Percentiles rank a stretch among this genome's conserved stretches.
Conservation (phyloP, 169 alveolate species). For the Plasmodium ovale region DNA sequence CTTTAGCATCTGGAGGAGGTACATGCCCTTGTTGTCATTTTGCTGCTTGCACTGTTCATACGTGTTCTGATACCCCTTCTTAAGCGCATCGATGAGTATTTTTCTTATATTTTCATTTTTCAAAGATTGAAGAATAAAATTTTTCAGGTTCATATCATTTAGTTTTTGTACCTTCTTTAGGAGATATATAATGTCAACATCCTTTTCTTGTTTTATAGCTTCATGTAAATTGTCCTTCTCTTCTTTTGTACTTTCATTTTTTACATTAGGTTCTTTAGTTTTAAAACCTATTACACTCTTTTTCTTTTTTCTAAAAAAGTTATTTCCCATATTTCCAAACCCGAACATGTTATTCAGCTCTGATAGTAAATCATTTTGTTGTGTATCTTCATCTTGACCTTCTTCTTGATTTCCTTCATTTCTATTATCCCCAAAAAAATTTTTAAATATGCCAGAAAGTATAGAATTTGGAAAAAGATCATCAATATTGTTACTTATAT, state of each 20-base stretch:
- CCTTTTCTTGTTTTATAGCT: slow-evolving; percentile 73
- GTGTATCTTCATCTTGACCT: background rate
- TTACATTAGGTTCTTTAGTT: slow-evolving; percentile 24
- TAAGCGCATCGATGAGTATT: slow-evolving; percentile 62
- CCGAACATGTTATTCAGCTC: slow-evolving; percentile 73
- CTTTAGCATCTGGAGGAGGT: slow-evolving; percentile 67
- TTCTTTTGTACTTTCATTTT: background rate
- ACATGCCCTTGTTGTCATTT: slow-evolving; percentile 72
- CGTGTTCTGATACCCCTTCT: slow-evolving; percentile 66
- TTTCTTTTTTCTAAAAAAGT: slow-evolving; percentile 34
- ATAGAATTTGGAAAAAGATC: slow-evolving; percentile 68
- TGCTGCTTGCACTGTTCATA: slow-evolving; percentile 45
- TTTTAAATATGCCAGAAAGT: slow-evolving; percentile 62
- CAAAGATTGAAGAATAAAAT: slow-evolving; percentile 70
- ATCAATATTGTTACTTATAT: slow-evolving; percentile 10
- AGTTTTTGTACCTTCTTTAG: slow-evolving; percentile 61
- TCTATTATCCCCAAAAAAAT: slow-evolving; percentile 35
- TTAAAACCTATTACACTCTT: slow-evolving; percentile 71
- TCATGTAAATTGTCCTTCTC: background rate
- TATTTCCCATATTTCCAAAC: slow-evolving; percentile 58
- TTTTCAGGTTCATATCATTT: slow-evolving; percentile 61
- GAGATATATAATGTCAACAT: slow-evolving; percentile 56
- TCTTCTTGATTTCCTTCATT: background rate
- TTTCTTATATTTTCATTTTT: slow-evolving; percentile 55
- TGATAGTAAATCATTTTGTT: slow-evolving; percentile 45